Conservation (phyloP, 2,329 filamentous ascomycete genomes). For the Simplicillium aogashimaense region DNA sequence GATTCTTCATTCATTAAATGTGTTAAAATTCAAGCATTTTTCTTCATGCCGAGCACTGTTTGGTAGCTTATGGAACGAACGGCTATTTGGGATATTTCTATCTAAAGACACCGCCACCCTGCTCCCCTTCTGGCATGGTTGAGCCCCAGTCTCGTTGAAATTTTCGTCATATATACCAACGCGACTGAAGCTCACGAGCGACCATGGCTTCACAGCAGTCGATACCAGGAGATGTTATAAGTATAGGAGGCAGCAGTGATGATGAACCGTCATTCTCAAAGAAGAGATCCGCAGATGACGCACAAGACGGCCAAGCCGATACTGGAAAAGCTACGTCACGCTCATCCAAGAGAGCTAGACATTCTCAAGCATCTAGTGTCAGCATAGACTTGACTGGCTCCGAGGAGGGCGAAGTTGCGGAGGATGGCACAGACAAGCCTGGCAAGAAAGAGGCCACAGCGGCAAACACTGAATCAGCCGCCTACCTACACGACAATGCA, state of each 20-base stretch:
- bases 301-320: slow-evolving; percentile 6
- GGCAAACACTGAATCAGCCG: slow-evolving; percentile 4
- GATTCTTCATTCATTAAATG: too few species aligned
- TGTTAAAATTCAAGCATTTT: too few species aligned
- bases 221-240: slow-evolving; percentile 11
- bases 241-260: slow-evolving; percentile 11
- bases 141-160: too few species aligned
- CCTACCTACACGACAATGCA: slow-evolving; percentile 9
- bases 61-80: too few species aligned
- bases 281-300: slow-evolving; percentile 18
- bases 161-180: too few species aligned
- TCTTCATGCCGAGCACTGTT: too few species aligned
- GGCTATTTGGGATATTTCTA: too few species aligned
- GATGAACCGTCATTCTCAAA: slow-evolving; percentile 13
- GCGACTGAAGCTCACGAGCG: background rate
- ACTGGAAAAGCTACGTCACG: slow-evolving; percentile 6
- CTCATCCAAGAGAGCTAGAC: slow-evolving; percentile 2
- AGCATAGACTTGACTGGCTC: slow-evolving; percentile 11
- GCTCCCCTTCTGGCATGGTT: too few species aligned
- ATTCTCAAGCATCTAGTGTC: slow-evolving; percentile 8
- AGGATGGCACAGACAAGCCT: slow-evolving; percentile 7
- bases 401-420: slow-evolving; percentile 24
- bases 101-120: too few species aligned
- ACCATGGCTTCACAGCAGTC: slow-evolving; percentile 9
- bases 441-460: slow-evolving; percentile 3